A percentile compares a stretch with the other conserved stretches of the same genome.
These are phyloP conservation scores for Botrytis sinoallii DNA, from an alignment of 2,329 filamentous ascomycete genomes.

Conservation along the genomic window DNA sequence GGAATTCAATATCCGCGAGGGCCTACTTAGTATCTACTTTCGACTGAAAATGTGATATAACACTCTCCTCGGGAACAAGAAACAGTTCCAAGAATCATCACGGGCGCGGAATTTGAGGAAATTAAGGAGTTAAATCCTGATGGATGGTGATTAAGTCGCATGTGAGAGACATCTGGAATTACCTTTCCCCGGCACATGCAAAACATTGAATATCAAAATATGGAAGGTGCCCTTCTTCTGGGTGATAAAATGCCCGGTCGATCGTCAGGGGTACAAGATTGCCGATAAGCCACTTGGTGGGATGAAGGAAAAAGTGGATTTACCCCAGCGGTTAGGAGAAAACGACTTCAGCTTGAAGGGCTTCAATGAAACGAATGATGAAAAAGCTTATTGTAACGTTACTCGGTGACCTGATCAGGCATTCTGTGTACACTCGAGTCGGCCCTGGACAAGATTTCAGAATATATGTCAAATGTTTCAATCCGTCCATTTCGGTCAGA, in stretches of 20 bases:
- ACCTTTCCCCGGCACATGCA: constrained; percentile 11
- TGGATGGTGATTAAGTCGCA: not conserved
- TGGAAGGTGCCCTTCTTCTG: not conserved
- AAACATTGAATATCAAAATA: not conserved
- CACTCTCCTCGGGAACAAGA: not conserved
- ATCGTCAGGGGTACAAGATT: constrained; percentile 15
- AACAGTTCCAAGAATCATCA: not conserved
- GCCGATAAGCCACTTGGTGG: constrained; percentile 14
- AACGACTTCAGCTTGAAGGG: not conserved
- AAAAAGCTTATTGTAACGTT: constrained; percentile 4
- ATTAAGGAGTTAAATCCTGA: not conserved
- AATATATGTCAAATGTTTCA: not conserved
- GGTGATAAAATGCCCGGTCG: constrained; percentile 8
- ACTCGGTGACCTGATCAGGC: not conserved
- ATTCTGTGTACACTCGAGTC: not conserved
- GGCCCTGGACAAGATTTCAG: not conserved
- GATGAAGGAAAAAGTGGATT: constrained; percentile 1
- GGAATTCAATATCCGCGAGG: constrained; percentile 2
- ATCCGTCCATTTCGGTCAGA: not conserved
- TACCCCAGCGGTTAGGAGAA: not conserved
- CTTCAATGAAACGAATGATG: not conserved
- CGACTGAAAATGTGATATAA: not conserved
- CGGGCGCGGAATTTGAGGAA: not conserved
- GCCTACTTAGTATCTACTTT: not conserved
- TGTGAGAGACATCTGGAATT: constrained; percentile 11